Evolutionary conservation across 73 alveolate genomes (phyloP).

Genomic region (Tetrahymena thermophila): DNA sequence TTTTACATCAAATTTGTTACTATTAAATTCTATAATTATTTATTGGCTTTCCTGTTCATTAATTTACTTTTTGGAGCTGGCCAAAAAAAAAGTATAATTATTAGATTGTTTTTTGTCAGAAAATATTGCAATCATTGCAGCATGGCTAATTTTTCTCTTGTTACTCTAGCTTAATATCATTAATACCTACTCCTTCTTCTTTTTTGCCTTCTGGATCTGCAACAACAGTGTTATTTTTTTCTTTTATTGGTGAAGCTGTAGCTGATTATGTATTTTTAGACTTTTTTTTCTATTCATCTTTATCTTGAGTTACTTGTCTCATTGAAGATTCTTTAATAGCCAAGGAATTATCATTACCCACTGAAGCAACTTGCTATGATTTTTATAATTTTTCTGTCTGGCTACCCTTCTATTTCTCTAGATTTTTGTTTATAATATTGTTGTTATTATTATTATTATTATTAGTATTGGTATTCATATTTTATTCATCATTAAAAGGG

Average conservation of each 20-base stretch:
- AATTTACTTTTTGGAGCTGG: no score
- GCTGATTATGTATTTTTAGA: not conserved
- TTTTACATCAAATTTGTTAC: not conserved
- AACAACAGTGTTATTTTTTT: not conserved
- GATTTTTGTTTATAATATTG: not conserved
- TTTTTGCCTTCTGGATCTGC: not conserved
- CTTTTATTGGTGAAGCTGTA: not conserved
- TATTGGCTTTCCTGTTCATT: no score
- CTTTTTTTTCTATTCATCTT: not conserved
- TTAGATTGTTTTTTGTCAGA: not conserved
- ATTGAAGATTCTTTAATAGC: not conserved
- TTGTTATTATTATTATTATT: no score
- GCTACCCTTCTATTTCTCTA: not conserved
- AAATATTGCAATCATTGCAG: not conserved
- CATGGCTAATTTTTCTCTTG: not conserved
- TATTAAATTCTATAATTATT: no score
- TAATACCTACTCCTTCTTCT: not conserved
- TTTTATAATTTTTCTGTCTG: not conserved
- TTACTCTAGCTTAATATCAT: not conserved
- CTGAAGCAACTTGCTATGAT: not conserved
- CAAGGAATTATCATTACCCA: not conserved
- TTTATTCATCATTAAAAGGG: not conserved
- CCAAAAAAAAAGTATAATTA: not conserved
- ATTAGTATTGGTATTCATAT: not conserved
- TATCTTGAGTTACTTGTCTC: not conserved